Conservation (phyloP, 1,139 yeast species). For the Maudiozyma humilis region DNA sequence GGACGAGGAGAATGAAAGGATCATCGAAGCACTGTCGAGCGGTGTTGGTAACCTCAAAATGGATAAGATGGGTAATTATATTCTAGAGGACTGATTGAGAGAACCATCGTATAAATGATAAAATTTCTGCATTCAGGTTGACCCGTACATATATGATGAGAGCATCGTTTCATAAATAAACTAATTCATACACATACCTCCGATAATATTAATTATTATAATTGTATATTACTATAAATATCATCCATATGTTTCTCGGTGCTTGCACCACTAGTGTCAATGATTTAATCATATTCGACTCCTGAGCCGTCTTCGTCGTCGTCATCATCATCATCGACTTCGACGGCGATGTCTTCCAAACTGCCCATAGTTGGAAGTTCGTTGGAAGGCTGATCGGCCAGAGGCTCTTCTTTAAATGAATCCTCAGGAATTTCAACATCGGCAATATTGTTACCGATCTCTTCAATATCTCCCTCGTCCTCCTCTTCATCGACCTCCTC, state of each 20-base stretch:
- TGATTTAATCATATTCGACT: slow-evolving; percentile 34
- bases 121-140: background rate
- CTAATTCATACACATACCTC: no score
- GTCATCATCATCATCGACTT: slow-evolving; percentile 20
- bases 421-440: slow-evolving; percentile 14
- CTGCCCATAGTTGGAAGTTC: slow-evolving; percentile 10
- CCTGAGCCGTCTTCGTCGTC: slow-evolving; percentile 38
- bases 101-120: background rate
- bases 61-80: slow-evolving; percentile 77
- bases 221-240: no score
- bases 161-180: background rate
- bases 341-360: slow-evolving; percentile 16
- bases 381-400: background rate
- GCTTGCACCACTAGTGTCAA: no score
- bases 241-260: no score
- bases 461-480: slow-evolving; percentile 22
- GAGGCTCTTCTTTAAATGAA: background rate
- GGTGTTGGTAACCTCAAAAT: slow-evolving; percentile 58
- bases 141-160: background rate
- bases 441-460: slow-evolving; percentile 13
- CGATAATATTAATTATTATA: no score
- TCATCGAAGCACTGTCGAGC: slow-evolving; percentile 55
- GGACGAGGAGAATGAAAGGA: slow-evolving; percentile 61
- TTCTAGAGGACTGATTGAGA: slow-evolving; percentile 39
- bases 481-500: slow-evolving; percentile 23